A percentile compares a stretch with the other conserved stretches of the same genome.
phyloP scores from a whole-genome alignment of 1,139 yeast species.

The Yamadazyma triangularis region DNA sequence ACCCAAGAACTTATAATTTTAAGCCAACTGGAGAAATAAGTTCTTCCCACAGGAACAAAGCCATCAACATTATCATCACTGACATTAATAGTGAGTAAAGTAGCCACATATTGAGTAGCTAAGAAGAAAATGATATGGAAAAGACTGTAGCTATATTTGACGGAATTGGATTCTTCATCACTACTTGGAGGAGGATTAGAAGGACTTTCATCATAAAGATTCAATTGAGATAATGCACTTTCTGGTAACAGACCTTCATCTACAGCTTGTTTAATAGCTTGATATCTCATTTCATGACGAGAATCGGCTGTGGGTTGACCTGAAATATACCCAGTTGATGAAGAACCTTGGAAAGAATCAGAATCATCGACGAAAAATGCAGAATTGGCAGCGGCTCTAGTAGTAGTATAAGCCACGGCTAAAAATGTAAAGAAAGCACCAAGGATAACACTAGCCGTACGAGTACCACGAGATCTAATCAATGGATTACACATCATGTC shows the following conservation, averaged over 20 bases:
- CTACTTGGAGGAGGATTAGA: constrained; percentile 18
- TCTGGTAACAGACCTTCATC: constrained; percentile 94
- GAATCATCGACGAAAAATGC: constrained; percentile 47
- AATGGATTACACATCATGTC: constrained; percentile 89
- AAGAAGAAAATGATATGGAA: constrained; percentile 90
- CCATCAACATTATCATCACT: constrained; percentile 81
- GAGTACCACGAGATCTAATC: constrained; percentile 81
- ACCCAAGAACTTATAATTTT: constrained; percentile 91
- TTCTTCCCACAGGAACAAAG: constrained; percentile 94
- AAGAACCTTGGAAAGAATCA: constrained; percentile 15
- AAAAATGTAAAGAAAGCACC: constrained; percentile 93
- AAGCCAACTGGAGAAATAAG: constrained; percentile 93
- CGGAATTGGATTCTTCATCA: constrained; percentile 63
- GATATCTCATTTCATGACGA: constrained; percentile 74
- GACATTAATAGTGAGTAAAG: constrained; percentile 86
- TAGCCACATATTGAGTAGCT: constrained; percentile 97
- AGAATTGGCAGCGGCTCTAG: constrained; percentile 85
- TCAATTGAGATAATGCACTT: constrained; percentile 74
- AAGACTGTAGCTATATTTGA: constrained; percentile 81
- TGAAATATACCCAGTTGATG: constrained; percentile 20
- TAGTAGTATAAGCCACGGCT: constrained; percentile 95
- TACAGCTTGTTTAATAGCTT: constrained; percentile 90
- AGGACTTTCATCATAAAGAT: constrained; percentile 44
- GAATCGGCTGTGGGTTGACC: constrained; percentile 46
- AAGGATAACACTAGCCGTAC: constrained; percentile 80